phyloP scores from a whole-genome alignment of 2,329 filamentous ascomycete species.

The Teratosphaeria epicoccoides region DNA sequence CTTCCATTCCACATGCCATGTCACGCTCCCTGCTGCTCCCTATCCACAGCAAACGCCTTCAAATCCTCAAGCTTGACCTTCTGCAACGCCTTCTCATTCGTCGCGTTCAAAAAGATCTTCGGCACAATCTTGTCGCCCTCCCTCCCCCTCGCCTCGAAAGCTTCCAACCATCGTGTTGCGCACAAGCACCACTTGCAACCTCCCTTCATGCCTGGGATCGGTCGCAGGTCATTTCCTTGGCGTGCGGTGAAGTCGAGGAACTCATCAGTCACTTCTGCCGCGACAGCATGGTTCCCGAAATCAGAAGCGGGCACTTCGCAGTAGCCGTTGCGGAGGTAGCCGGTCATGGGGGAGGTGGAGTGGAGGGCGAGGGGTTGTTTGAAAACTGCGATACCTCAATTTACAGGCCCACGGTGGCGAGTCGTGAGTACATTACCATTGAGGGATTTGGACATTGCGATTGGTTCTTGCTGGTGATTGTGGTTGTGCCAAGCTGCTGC shows the following conservation, averaged over 20 bases:
- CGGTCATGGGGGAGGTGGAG: conserved; percentile 48
- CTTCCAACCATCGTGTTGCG: conserved; percentile 47
- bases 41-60: conserved; percentile 39
- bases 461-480: conserved; percentile 9
- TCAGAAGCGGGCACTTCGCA: conserved; percentile 46
- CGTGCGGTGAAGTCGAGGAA: conserved; percentile 52
- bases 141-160: conserved; percentile 42
- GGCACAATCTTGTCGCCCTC: conserved; percentile 39
- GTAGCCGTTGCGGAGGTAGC: conserved; percentile 52
- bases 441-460: conserved; percentile 26
- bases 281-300: conserved; percentile 50
- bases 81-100: conserved; percentile 42
- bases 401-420: not conserved
- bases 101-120: conserved; percentile 41
- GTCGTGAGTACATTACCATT: conserved; percentile 14
- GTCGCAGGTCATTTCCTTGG: conserved; percentile 48
- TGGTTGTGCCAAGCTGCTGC: conserved; percentile 3
- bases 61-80: conserved; percentile 40
- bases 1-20: not conserved
- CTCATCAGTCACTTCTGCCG: conserved; percentile 47
- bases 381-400: conserved; percentile 35
- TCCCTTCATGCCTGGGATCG: conserved; percentile 40
- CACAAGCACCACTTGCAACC: conserved; percentile 56
- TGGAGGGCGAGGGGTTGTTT: conserved; percentile 48
- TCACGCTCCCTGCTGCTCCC: conserved; percentile 13